Percentiles rank a stretch among this genome's conserved stretches.
Conservation (phyloP, 148 eudicot genomes). For the Cornus florida region DNA sequence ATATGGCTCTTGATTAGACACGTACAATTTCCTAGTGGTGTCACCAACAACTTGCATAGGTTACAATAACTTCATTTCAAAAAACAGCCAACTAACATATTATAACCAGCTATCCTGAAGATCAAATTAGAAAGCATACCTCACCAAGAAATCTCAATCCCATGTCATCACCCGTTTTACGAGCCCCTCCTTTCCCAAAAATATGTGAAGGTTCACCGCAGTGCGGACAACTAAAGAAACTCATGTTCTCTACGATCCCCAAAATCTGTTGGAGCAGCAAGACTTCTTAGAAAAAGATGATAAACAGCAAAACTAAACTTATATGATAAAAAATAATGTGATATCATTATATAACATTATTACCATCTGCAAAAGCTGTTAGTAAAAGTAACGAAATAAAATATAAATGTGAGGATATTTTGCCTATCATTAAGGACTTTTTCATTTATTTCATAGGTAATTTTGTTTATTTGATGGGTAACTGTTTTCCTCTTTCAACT, state of each 20-base stretch:
- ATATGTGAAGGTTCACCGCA: constrained; percentile 69
- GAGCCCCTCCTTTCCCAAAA: constrained; percentile 92
- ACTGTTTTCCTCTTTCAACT: background rate
- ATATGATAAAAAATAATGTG: background rate
- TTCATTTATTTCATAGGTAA: background rate
- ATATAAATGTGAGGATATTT: background rate
- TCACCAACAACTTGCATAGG: no score
- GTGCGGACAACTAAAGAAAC: constrained; percentile 90
- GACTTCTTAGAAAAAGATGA: background rate
- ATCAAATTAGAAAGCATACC: constrained; percentile 33
- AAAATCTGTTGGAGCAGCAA: constrained; percentile 49
- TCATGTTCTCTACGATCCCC: constrained; percentile 92
- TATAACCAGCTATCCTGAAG: background rate
- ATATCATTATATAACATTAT: background rate
- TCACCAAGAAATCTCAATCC: constrained; percentile 81
- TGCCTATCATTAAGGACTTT: background rate
- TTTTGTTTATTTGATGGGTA: background rate
- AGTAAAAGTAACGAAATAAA: background rate
- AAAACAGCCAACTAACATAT: background rate
- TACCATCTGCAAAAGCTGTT: background rate
- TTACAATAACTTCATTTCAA: no score
- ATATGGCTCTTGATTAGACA: no score
- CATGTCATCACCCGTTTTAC: constrained; percentile 74
- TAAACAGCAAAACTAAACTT: background rate
- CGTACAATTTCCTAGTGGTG: no score